These are phyloP conservation scores for Paraphaeosphaeria sporulosa DNA, from an alignment of 2,329 filamentous ascomycete species.

Conservation along the genomic window DNA sequence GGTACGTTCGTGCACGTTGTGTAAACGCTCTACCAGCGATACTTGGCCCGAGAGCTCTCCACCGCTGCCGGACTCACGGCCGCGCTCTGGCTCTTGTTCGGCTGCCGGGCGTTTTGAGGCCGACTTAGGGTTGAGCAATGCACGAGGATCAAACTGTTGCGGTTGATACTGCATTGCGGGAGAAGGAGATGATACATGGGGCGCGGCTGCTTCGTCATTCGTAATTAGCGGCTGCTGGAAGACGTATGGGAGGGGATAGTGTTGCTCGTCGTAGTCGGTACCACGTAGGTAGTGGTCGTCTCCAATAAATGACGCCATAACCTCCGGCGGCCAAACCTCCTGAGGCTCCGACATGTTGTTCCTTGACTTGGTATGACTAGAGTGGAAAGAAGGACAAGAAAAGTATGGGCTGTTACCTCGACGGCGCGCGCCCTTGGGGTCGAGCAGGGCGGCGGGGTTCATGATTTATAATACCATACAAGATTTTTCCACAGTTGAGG, in stretches of 20 bases:
- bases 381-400: constrained; percentile 4
- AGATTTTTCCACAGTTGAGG: not conserved
- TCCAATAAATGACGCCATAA: not conserved
- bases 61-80: constrained; percentile 28
- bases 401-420: constrained; percentile 23
- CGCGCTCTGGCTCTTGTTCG: constrained; percentile 29
- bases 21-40: constrained; percentile 76
- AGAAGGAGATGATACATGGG: not conserved
- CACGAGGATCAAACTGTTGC: constrained; percentile 36
- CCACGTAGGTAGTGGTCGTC: not conserved
- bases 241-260: not conserved
- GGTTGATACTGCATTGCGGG: constrained; percentile 18
- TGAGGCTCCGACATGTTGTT: constrained; percentile 1
- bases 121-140: constrained; percentile 46
- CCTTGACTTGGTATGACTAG: not conserved
- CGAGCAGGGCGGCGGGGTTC: constrained; percentile 26
- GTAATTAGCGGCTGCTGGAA: not conserved
- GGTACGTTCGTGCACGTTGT: constrained; percentile 74
- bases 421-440: constrained; percentile 24
- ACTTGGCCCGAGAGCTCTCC: constrained; percentile 55
- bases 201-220: constrained; percentile 1
- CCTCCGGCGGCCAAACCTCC: not conserved
- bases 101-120: constrained; percentile 41
- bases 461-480: constrained; percentile 18
- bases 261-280: constrained; percentile 15